Percentiles rank a stretch among this genome's conserved stretches.
Evolutionary conservation across 2,329 filamentous ascomycete genomes (phyloP).

Genomic region (Colletotrichum zoysiae): DNA sequence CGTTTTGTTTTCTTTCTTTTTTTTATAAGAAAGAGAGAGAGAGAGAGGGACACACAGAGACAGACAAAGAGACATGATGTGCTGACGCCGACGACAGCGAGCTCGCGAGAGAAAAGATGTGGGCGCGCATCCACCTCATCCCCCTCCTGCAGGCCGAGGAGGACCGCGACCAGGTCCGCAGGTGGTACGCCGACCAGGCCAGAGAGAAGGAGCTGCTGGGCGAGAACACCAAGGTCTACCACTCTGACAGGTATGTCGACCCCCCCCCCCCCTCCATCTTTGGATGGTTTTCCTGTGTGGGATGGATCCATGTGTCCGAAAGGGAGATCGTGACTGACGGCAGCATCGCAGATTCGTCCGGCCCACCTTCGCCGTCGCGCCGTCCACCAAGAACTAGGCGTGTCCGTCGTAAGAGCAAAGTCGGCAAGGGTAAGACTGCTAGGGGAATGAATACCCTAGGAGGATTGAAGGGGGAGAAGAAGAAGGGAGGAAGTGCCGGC

Average conservation of each 20-base stretch:
- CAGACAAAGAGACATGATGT: neutral
- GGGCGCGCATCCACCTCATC: slow-evolving; percentile 94
- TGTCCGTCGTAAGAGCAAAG: no score
- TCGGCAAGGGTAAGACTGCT: no score
- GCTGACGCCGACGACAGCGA: slow-evolving; percentile 69
- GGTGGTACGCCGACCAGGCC: slow-evolving; percentile 86
- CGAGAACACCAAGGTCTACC: slow-evolving; percentile 85
- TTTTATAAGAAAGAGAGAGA: neutral
- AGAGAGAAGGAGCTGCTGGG: slow-evolving; percentile 93
- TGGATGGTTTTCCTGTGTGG: neutral
- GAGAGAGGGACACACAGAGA: neutral
- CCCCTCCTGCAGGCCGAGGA: slow-evolving; percentile 96
- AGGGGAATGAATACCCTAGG: neutral
- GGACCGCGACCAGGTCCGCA: slow-evolving; percentile 92
- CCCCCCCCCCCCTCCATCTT: fast-evolving
- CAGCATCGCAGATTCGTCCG: slow-evolving; percentile 75
- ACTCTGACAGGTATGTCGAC: slow-evolving; percentile 81
- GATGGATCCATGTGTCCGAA: neutral
- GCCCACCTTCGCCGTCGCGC: slow-evolving; percentile 82
- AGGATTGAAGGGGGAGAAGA: neutral
- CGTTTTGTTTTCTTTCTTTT: slow-evolving; percentile 46
- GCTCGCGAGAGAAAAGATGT: slow-evolving; percentile 96
- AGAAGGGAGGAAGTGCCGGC: neutral
- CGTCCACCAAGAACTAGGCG: slow-evolving; percentile 68
- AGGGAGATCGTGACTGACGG: neutral